These are phyloP conservation scores for Rubroshorea leprosula DNA, from an alignment of 345 rosid genomes.

Conservation along the genomic window DNA sequence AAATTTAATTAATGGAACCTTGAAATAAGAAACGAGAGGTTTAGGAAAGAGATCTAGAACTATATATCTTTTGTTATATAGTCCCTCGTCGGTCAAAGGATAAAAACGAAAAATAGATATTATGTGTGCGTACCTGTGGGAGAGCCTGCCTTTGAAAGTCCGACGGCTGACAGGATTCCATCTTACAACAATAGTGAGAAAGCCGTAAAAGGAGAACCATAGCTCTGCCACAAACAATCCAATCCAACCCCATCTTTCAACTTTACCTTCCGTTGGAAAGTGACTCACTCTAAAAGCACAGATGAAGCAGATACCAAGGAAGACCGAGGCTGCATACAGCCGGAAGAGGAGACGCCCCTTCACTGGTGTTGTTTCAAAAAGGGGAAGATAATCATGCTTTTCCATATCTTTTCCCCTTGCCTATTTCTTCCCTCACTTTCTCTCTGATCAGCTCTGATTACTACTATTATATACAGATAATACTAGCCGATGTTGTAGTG, in stretches of 20 bases:
- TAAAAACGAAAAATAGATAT: too few relatives aligned
- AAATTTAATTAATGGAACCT: too few relatives aligned
- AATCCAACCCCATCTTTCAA: slow-evolving; percentile 36
- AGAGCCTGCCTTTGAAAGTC: slow-evolving; percentile 38
- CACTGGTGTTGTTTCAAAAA: slow-evolving; percentile 33
- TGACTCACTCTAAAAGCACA: slow-evolving; percentile 22
- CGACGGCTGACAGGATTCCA: slow-evolving; percentile 28
- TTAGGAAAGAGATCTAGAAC: too few relatives aligned
- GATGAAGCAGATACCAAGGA: slow-evolving; percentile 26
- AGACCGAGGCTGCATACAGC: slow-evolving; percentile 22
- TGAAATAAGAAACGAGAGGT: too few relatives aligned
- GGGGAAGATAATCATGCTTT: slow-evolving; percentile 1
- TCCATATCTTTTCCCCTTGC: slow-evolving; percentile 9
- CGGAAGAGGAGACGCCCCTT: slow-evolving; percentile 19
- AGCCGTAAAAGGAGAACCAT: slow-evolving; percentile 38
- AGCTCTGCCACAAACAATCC: slow-evolving; percentile 39
- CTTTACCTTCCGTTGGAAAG: slow-evolving; percentile 18
- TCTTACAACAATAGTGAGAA: slow-evolving; percentile 27
- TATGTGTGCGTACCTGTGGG: slow-evolving; percentile 40
- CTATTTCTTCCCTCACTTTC: too few relatives aligned
- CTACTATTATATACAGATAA: too few relatives aligned
- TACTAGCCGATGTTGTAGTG: too few relatives aligned
- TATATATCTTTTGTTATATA: too few relatives aligned
- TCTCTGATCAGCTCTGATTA: too few relatives aligned
- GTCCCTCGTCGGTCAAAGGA: too few relatives aligned